These are phyloP conservation scores for Lentinula sp. DNA, from an alignment of 768 basidiomycete genomes.

Conservation along the genomic window DNA sequence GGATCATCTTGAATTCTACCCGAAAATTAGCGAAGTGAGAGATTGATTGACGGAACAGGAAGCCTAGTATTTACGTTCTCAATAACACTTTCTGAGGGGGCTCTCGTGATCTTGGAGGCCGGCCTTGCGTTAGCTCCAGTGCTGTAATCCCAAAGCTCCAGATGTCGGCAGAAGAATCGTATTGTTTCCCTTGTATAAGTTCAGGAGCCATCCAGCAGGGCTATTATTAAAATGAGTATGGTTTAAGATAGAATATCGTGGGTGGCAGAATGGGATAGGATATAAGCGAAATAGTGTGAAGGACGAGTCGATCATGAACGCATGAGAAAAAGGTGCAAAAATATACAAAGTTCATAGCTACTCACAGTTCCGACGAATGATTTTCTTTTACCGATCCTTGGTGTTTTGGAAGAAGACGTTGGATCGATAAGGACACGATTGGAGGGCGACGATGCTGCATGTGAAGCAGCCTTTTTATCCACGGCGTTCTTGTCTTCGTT, in stretches of 20 bases:
- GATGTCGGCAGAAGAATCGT: conserved; percentile 86
- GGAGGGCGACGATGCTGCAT: conserved; percentile 4
- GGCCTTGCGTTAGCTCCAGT: conserved; percentile 81
- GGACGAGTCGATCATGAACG: not conserved
- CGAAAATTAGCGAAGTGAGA: not conserved
- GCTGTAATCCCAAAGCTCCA: conserved; percentile 98
- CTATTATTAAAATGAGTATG: conserved; percentile 21
- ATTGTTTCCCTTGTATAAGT: conserved; percentile 76
- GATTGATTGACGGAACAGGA: not conserved
- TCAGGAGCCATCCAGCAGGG: conserved; percentile 99
- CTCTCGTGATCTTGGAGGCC: conserved; percentile 78
- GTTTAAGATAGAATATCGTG: not conserved
- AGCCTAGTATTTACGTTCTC: conserved; percentile 49
- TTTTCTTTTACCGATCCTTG: conserved; percentile 69
- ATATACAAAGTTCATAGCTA: conserved; percentile 3
- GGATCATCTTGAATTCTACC: conserved; percentile 68
- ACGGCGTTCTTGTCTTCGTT: conserved; percentile 14
- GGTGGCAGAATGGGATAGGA: not conserved
- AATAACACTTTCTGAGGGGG: conserved; percentile 68
- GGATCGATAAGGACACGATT: conserved; percentile 31
- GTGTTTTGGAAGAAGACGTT: conserved; percentile 23
- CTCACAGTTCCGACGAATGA: conserved; percentile 89
- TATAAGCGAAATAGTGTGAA: not conserved
- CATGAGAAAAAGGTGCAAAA: not conserved
- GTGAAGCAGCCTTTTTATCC: conserved; percentile 8